Evolutionary conservation across 257 asterid genomes (phyloP).

Genomic region (Plantago elongata): DNA sequence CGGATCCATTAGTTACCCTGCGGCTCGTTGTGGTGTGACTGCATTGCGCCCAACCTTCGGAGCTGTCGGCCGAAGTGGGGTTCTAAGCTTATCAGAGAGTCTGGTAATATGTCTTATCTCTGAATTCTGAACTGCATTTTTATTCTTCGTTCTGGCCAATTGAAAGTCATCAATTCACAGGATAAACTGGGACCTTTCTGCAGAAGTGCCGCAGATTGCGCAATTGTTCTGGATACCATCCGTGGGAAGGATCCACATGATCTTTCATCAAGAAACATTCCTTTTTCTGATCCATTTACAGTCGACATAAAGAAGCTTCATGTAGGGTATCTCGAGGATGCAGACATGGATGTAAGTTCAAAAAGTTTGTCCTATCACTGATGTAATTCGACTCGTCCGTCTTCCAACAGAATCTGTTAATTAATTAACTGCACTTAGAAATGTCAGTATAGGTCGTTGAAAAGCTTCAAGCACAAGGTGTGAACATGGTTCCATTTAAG

Average conservation of each 20-base stretch:
- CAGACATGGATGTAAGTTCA: constrained; percentile 77
- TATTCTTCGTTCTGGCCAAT: not conserved
- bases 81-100: constrained; percentile 91
- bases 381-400: not conserved
- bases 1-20: constrained; percentile 90
- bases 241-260: constrained; percentile 84
- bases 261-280: constrained; percentile 67
- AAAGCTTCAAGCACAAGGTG: constrained; percentile 69
- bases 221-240: constrained; percentile 57
- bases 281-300: constrained; percentile 61
- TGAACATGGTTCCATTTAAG: constrained; percentile 70
- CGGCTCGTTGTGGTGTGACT: constrained; percentile 91
- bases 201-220: constrained; percentile 80
- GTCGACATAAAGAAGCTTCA: constrained; percentile 66
- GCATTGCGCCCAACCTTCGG: constrained; percentile 92
- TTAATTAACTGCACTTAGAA: not conserved
- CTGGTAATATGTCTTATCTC: constrained; percentile 45
- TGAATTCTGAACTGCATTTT: constrained; percentile 3
- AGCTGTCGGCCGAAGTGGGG: constrained; percentile 83
- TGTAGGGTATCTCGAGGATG: constrained; percentile 92
- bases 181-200: constrained; percentile 95
- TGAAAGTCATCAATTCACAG: constrained; percentile 32
- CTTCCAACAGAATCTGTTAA: not conserved
- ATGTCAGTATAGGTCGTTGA: constrained; percentile 51
- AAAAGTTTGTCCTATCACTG: not conserved